These are phyloP conservation scores for Actinomortierella wolfii DNA, from an alignment of 371 early-diverging fungal genomes.

Conservation along the genomic window DNA sequence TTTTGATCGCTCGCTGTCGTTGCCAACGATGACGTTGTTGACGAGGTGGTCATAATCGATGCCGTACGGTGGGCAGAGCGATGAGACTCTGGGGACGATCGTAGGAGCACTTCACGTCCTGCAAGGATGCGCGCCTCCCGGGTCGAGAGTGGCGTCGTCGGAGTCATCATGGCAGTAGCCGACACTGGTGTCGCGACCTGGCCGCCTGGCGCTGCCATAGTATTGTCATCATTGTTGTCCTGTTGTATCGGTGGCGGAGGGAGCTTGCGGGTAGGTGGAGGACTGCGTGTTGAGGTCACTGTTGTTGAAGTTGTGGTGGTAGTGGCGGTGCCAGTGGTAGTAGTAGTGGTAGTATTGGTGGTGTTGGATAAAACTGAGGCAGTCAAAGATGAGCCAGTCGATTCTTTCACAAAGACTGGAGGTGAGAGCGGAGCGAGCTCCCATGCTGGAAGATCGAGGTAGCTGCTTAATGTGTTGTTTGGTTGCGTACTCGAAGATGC, in stretches of 20 bases:
- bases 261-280: no score
- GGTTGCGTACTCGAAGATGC: background rate
- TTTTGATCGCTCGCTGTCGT: slow-evolving; percentile 4
- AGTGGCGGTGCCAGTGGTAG: no score
- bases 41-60: slow-evolving; percentile 13
- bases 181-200: slow-evolving; percentile 6
- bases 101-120: slow-evolving; percentile 28
- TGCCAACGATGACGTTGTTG: slow-evolving; percentile 19
- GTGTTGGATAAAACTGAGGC: background rate
- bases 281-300: no score
- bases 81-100: slow-evolving; percentile 17
- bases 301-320: no score
- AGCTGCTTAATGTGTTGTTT: background rate
- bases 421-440: slow-evolving; percentile 37
- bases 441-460: slow-evolving; percentile 25
- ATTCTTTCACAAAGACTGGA: slow-evolving; percentile 24
- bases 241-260: no score
- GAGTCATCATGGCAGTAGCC: slow-evolving; percentile 16
- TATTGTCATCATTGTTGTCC: no score
- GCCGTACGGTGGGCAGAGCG: background rate
- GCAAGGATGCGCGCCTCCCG: slow-evolving; percentile 32
- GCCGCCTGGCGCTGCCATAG: no score
- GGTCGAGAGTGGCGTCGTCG: slow-evolving; percentile 24
- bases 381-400: background rate
- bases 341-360: slow-evolving; percentile 7